These are phyloP conservation scores for Teunomyces kruisii DNA, from an alignment of 805 yeast species.

Conservation along the genomic window DNA sequence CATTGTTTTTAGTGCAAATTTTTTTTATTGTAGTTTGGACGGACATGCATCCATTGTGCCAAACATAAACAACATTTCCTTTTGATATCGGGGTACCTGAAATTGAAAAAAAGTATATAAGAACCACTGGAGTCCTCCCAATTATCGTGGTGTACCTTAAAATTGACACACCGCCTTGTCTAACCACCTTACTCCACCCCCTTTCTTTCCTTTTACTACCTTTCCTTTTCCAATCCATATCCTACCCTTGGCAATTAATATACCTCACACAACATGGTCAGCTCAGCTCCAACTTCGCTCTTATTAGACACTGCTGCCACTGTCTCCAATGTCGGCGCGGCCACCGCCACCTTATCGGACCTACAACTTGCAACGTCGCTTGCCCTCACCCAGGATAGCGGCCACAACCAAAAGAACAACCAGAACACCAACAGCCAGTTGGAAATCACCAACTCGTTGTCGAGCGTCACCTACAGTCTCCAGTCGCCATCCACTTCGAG, in stretches of 20 bases:
- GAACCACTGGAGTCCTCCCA: not conserved
- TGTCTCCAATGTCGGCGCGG: not conserved
- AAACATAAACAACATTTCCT: not conserved
- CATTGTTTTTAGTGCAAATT: slow-evolving; percentile 1
- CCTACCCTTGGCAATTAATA: too few relatives aligned
- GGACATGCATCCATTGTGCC: not conserved
- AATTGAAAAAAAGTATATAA: not conserved
- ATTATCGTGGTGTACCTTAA: not conserved
- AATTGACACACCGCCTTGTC: too few relatives aligned
- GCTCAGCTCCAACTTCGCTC: not conserved
- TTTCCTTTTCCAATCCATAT: too few relatives aligned
- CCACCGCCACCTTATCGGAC: not conserved
- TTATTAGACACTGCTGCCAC: slow-evolving; percentile 1
- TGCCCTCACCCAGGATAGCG: not conserved
- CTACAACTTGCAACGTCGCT: slow-evolving; percentile 1
- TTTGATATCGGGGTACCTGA: not conserved
- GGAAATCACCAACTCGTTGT: slow-evolving; percentile 1
- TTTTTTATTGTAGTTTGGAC: not conserved
- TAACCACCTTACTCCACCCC: too few relatives aligned
- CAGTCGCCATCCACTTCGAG: not conserved
- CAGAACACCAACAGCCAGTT: not conserved
- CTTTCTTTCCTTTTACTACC: too few relatives aligned
- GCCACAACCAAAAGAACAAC: not conserved
- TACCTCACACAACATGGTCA: not conserved
- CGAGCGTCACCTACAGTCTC: not conserved